These are phyloP conservation scores for Russula foetens DNA, from an alignment of 768 basidiomycete genomes.

Conservation along the genomic window DNA sequence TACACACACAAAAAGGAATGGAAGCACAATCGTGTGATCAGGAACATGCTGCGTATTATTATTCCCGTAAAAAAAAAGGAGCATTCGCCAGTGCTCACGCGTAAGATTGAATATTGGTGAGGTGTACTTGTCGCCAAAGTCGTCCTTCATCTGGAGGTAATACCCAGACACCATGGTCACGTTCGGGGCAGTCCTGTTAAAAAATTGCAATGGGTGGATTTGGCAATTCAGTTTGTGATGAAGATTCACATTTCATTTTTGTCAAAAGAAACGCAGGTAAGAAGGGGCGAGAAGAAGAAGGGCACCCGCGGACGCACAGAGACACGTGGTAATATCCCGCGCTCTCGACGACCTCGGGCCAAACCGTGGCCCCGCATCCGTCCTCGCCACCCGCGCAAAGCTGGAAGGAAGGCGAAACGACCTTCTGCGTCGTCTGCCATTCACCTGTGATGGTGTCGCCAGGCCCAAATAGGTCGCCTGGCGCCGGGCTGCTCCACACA, in stretches of 20 bases:
- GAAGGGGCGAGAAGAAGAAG: constrained; percentile 1
- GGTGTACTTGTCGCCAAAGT: constrained; percentile 22
- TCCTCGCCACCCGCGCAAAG: constrained; percentile 24
- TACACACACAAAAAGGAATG: not conserved
- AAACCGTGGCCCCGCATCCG: constrained; percentile 24
- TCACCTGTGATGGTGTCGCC: constrained; percentile 28
- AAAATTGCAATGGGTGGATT: not conserved
- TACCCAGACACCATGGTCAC: constrained; percentile 21
- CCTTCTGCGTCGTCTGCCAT: constrained; percentile 24
- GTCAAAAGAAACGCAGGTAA: not conserved
- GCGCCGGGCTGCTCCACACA: constrained; percentile 26
- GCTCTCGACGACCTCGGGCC: constrained; percentile 25
- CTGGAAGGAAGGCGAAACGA: constrained; percentile 30
- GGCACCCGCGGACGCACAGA: constrained; percentile 12
- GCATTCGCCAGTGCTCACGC: constrained; percentile 22
- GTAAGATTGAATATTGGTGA: constrained; percentile 28
- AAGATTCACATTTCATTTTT: too few relatives aligned
- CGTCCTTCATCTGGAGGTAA: constrained; percentile 27
- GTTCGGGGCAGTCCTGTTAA: constrained; percentile 22
- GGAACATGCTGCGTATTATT: not conserved
- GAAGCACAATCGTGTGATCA: not conserved
- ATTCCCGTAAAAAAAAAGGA: too few relatives aligned
- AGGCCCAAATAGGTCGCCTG: constrained; percentile 23
- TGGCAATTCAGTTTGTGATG: not conserved
- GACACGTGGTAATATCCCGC: constrained; percentile 24